Evolutionary conservation across 306 rosid genomes (phyloP), one percentile per base, ranked within the genome.

Genomic region (Morella rubra): DNA sequence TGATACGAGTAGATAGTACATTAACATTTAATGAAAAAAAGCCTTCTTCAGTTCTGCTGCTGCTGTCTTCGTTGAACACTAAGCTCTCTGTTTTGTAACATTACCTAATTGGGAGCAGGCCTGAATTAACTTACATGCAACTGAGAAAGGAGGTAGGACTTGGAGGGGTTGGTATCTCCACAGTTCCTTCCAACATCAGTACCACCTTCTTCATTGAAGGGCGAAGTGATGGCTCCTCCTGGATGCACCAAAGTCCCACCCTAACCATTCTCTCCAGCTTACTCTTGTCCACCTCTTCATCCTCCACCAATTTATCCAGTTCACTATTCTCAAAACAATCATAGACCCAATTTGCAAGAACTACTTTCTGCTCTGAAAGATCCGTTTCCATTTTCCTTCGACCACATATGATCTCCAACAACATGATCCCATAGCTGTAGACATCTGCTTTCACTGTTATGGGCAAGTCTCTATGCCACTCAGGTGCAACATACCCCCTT

Each of bases 191-290:
- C 49, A 86, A 20, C 85, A 86, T 86, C 4, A 65, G 72, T 1
- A 77, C 71, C 18, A 86, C 85, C 16, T 74, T 76, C 64, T 83
- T 86, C 71, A 83, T 82, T 0, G 77, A 37, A 6, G 86, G 86
- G n/a, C 79, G 80, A 54, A 73, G 18, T 1, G 76, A 66, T 8
- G 85, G 83, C 4, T 83, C 64, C 0, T 75, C 76, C 15, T 55
- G 75, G 62, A 85, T 71, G 67, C 86, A 82, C 83, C 85, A 85
- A 46, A 85, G 77, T 12, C 81, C 86, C 18, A 83, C 16, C 67
- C 61, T 82, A 0, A 76, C 24, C 81, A 77, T 77, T 61, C 56
- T 72, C 73, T 44, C 40, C 32, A 80, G 24, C 46, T 73, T 65
- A 2, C 6, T 15, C 69, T 16, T n/a, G 3, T 78, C 73, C 8